phyloP scores from a whole-genome alignment of 805 yeast genomes.

The Candida arabinofermentans region DNA sequence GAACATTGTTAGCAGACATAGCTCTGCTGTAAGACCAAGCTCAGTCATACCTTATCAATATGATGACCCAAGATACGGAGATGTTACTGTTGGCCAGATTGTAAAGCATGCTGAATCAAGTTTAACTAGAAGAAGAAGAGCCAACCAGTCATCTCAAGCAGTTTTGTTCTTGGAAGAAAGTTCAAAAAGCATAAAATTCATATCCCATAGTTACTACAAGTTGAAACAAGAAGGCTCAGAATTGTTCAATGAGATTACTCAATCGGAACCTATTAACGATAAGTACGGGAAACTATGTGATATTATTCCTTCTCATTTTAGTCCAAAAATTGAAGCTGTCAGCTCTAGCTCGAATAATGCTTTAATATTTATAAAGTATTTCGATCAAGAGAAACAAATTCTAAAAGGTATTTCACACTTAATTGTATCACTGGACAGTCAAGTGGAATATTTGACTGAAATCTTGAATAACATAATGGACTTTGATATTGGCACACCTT shows the following conservation, averaged over 20 bases:
- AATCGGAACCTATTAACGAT: constrained; percentile 5
- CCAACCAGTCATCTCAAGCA: constrained; percentile 40
- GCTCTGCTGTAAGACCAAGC: constrained; percentile 66
- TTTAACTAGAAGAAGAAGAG: constrained; percentile 30
- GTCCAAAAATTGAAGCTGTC: constrained; percentile 21
- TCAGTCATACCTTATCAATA: constrained; percentile 30
- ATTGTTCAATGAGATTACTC: constrained; percentile 3
- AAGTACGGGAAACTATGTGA: constrained; percentile 8
- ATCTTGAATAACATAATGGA: constrained; percentile 40
- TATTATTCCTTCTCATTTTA: constrained; percentile 13
- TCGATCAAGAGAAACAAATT: constrained; percentile 43
- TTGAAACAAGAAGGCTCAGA: constrained; percentile 7
- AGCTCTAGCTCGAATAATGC: constrained; percentile 21
- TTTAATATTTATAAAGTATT: constrained; percentile 24
- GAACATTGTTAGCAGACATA: constrained; percentile 62
- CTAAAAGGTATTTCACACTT: constrained; percentile 66
- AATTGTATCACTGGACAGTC: constrained; percentile 45
- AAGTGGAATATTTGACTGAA: constrained; percentile 38
- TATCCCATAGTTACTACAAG: constrained; percentile 24
- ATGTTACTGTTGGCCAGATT: constrained; percentile 47
- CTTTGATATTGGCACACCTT: constrained; percentile 29
- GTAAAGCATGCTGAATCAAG: constrained; percentile 34
- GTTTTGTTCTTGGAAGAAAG: constrained; percentile 66
- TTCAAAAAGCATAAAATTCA: constrained; percentile 35
- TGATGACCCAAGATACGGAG: constrained; percentile 24